These are phyloP conservation scores for Podaxis mareebaensis DNA, from an alignment of 768 basidiomycete genomes.

Conservation along the genomic window DNA sequence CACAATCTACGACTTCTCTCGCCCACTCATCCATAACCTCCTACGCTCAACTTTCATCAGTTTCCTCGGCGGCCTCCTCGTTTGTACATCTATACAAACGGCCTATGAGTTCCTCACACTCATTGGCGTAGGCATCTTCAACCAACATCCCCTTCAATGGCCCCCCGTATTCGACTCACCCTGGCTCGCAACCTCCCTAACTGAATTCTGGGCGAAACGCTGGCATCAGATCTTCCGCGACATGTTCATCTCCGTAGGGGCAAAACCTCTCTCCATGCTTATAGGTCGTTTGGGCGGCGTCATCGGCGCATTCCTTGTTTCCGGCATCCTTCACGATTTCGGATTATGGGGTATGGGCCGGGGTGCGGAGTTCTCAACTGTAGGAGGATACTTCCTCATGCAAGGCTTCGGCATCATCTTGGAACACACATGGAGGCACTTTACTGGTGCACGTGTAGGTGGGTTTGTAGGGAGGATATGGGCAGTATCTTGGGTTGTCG, in stretches of 20 bases:
- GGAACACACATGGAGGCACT: constrained; percentile 46
- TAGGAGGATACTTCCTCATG: constrained; percentile 57
- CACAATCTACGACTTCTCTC: constrained; percentile 42
- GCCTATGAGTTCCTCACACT: constrained; percentile 43
- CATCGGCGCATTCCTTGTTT: constrained; percentile 59
- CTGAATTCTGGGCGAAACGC: constrained; percentile 59
- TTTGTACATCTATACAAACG: constrained; percentile 47
- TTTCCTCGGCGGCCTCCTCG: constrained; percentile 39
- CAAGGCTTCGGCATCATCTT: constrained; percentile 53
- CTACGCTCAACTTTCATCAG: constrained; percentile 47
- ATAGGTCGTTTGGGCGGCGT: constrained; percentile 51
- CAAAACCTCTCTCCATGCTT: constrained; percentile 39
- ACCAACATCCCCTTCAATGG: constrained; percentile 55
- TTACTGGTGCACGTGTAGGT: constrained; percentile 45
- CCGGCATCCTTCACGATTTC: constrained; percentile 59
- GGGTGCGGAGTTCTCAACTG: constrained; percentile 43
- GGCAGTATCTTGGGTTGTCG: constrained; percentile 46
- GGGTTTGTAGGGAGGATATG: constrained; percentile 55
- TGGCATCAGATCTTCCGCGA: constrained; percentile 75
- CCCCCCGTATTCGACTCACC: constrained; percentile 64
- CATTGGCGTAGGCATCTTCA: constrained; percentile 44
- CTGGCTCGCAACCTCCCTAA: constrained; percentile 57
- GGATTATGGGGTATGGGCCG: constrained; percentile 60
- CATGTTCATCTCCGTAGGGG: constrained; percentile 53
- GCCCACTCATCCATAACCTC: constrained; percentile 37